Percentiles rank a stretch among this genome's conserved stretches.
phyloP scores from a whole-genome alignment of 306 rosid genomes.

The Cicer pinnatifidum region DNA sequence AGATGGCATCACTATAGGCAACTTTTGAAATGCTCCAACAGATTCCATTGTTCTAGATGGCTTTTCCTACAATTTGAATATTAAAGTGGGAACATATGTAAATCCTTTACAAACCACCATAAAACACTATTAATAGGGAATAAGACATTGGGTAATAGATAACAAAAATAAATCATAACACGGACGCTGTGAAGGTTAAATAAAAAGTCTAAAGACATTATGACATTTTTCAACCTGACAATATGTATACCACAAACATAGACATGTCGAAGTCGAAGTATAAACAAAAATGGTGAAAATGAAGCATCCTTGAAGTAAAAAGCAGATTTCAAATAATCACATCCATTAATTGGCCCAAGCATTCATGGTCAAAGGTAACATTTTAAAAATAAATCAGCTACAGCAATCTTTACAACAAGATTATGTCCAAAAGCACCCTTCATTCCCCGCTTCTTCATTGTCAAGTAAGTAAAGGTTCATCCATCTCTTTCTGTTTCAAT shows the following conservation, averaged over 20 bases:
- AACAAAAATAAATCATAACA: not conserved
- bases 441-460: not conserved
- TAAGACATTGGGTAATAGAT: not conserved
- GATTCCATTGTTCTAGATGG: conserved; percentile 55
- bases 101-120: conserved; percentile 1
- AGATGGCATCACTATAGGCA: conserved; percentile 95
- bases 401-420: not conserved
- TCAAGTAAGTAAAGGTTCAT: not conserved
- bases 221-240: not conserved
- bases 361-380: not conserved
- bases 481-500: conserved; percentile 1
- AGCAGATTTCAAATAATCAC: not conserved
- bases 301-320: conserved; percentile 8
- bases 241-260: conserved; percentile 8
- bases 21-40: conserved; percentile 91
- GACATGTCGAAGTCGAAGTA: not conserved
- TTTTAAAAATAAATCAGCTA: not conserved
- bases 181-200: not conserved
- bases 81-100: conserved; percentile 20
- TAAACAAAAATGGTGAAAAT: conserved; percentile 1
- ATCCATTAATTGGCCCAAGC: not conserved
- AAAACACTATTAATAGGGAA: not conserved
- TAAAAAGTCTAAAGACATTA: conserved; percentile 9
- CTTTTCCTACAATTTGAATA: conserved; percentile 56
- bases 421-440: conserved; percentile 1